Base-by-base conservation (phyloP, 2,329 filamentous ascomycete species). In the Pestalotiopsis fici region DNA sequence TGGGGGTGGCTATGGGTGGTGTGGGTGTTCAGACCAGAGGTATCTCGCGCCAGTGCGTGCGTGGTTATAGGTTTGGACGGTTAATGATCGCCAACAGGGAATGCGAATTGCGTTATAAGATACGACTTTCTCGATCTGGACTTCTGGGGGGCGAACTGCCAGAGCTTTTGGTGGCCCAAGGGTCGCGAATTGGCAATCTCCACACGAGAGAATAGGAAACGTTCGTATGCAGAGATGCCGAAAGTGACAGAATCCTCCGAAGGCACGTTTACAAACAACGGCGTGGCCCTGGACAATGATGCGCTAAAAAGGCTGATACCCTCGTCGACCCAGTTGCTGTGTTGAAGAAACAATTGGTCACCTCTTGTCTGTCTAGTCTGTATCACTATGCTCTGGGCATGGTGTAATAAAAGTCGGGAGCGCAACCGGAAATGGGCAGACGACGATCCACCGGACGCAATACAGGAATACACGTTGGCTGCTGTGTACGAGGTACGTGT, bases 41-140 rank as follows among this genome's bases (percentile, higher is more conserved):
- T 18, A 50, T 50, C 18, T 50, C 43, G 43, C 43, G 43, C 43
- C 59, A 62, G 59, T 31, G 59, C 21, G n/a, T n/a, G 59, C 59
- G 59, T 23, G 15, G 62, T 55, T 15, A 64, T n/a, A 25, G 28
- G 21, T 35, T 35, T 25, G 39, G 62, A 64, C 35, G 23, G 43
- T 27, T 31, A 59, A 55, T 68, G 67, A 68, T 66, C 54, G 63
- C 54, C 67, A 66, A 28, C 59, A 64, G 64, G 59, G 67, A 35
- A 21, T 50, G 31, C 31, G 56, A 35, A n/a, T 39, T 18, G 47
- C 37, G 56, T 66, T 59, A 65, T 65, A 54, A 55, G n/a, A 31
- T 21, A 60, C 25, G 57, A 27, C 37, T 66, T 35, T 61, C 31
- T 37, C 11, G n/a, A 54, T 55, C 27, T 64, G 61, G 39, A 6